Evolutionary conservation across 768 basidiomycete species (phyloP), one percentile per base, ranked within the genome.

Genomic region (Crepidotus variabilis): DNA sequence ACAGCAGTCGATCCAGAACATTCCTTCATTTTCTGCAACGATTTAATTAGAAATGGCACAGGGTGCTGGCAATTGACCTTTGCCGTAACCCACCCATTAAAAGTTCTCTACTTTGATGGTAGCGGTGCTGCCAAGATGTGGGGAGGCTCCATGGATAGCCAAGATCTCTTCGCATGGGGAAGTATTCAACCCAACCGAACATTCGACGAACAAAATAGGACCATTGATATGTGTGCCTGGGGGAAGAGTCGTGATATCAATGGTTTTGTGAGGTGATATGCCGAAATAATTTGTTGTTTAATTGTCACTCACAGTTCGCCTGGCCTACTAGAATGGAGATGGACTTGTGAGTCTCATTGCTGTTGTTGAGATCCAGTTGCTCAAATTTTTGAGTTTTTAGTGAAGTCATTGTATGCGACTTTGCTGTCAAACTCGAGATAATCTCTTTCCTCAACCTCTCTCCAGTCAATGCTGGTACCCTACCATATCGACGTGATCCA

Each of bases 91-190:
- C 70, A 77, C 1, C 64, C 78, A 1, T 62, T 83, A 23, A 78
- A 75, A 39, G 63, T 82, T 2, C 54, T 82, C 6, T 81, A 82
- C 58, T 82, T 83, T 45, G 82, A 84, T 51, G 81, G 82, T 0
- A 77, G 66, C 45, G 79, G 80, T 51, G 80, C 76, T 0, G 74
- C 71, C 0, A 81, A 79, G 54, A 66, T 78, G 65, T 20, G 50
- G 14, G 63, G 62, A 1, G 80, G 80, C 0, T 51, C 75, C 3
- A 57, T 82, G 70, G 77, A 82, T 50, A 72, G 66, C 7, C 80
- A 82, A 55, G 81, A 82, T 54, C 62, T 81, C 16, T 16, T 82
- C 2, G 54, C 60, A 18, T 83, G 77, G 78, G 78, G 78, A 0
- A 47, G 61, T 43, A 32, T 67, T 21, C 54, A 33, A 13, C 64